phyloP scores from a whole-genome alignment of 2,329 filamentous ascomycete species.

The Claviceps sp. region DNA sequence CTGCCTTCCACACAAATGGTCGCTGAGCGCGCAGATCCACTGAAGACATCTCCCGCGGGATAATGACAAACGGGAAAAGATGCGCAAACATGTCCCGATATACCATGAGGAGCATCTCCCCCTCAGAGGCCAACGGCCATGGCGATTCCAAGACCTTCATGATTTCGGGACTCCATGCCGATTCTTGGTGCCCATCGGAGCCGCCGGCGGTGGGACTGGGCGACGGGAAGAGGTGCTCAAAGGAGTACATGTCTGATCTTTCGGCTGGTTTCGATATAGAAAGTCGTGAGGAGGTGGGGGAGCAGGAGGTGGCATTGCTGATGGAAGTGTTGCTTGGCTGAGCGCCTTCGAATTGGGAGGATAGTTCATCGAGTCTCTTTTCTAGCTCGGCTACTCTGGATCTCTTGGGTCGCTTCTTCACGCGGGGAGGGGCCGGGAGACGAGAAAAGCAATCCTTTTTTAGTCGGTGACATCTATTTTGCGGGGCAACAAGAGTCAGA shows the following conservation, averaged over 20 bases:
- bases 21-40: constrained; percentile 22
- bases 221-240: constrained; percentile 24
- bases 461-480: constrained; percentile 31
- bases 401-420: constrained; percentile 32
- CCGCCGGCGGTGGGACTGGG: constrained; percentile 10
- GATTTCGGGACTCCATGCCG: constrained; percentile 11
- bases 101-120: constrained; percentile 23
- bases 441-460: constrained; percentile 33
- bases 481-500: not conserved
- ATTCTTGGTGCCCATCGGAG: constrained; percentile 9
- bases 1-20: constrained; percentile 35
- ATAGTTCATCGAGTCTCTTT: constrained; percentile 35
- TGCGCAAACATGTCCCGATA: constrained; percentile 22
- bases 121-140: constrained; percentile 30
- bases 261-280: constrained; percentile 4
- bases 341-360: constrained; percentile 26
- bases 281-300: constrained; percentile 2
- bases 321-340: constrained; percentile 4
- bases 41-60: constrained; percentile 23
- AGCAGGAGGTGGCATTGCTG: constrained; percentile 4
- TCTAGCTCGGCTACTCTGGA: constrained; percentile 38
- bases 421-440: constrained; percentile 32
- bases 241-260: constrained; percentile 13
- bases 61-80: constrained; percentile 32
- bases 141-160: constrained; percentile 16